Conservation (phyloP, 108 stramenopile genomes). For the Cyclotella kingstonii region DNA sequence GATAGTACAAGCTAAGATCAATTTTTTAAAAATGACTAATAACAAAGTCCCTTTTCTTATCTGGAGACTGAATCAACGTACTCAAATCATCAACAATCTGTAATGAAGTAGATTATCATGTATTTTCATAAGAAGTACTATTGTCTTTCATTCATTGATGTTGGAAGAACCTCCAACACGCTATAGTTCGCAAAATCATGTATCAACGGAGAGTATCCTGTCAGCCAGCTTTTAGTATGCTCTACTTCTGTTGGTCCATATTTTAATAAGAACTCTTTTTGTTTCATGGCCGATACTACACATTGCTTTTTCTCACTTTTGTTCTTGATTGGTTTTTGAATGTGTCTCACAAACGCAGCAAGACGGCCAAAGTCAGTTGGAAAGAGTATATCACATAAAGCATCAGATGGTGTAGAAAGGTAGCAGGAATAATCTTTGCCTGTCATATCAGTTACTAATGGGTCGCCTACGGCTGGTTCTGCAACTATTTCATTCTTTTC, state of each 20-base stretch:
- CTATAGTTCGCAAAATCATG: conserved; percentile 83
- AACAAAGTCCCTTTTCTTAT: too few relatives aligned
- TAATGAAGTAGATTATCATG: too few relatives aligned
- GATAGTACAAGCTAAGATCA: conserved; percentile 80
- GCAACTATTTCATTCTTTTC: too few relatives aligned
- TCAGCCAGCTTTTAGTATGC: conserved; percentile 72
- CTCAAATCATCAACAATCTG: too few relatives aligned
- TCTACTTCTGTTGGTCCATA: conserved; percentile 61
- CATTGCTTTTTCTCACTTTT: not conserved
- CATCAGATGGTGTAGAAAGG: conserved; percentile 44
- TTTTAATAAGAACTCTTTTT: conserved; percentile 61
- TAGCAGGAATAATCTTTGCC: conserved; percentile 70
- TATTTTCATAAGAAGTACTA: too few relatives aligned
- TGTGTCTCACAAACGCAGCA: conserved; percentile 27
- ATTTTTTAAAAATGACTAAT: conserved; percentile 26
- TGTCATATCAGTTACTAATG: conserved; percentile 76
- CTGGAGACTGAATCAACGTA: too few relatives aligned
- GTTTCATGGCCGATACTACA: conserved; percentile 53
- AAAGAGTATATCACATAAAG: conserved; percentile 75
- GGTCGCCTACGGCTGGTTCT: conserved; percentile 56
- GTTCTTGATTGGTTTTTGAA: not conserved
- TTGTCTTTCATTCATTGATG: conserved; percentile 2
- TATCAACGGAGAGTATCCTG: conserved; percentile 75
- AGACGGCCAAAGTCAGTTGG: conserved; percentile 74
- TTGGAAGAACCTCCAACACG: conserved; percentile 54